These are phyloP conservation scores for Xylariaceae sp. DNA, from an alignment of 2,329 filamentous ascomycete species.

Conservation along the genomic window DNA sequence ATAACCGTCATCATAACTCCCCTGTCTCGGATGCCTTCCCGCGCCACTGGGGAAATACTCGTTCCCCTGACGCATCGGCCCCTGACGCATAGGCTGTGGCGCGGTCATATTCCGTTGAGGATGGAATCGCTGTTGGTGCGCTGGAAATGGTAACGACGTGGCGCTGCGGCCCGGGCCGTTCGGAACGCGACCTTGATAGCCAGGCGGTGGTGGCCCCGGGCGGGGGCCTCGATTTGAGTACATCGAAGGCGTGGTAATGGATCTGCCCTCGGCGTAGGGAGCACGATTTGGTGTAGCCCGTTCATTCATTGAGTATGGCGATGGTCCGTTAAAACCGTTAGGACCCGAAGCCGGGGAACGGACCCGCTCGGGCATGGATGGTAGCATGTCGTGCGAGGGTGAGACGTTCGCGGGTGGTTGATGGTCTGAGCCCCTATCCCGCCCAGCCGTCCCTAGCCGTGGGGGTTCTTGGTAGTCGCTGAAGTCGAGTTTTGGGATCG, in stretches of 20 bases:
- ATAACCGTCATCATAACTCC: slow-evolving; percentile 30
- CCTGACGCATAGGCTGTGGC: slow-evolving; percentile 35
- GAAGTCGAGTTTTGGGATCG: slow-evolving; percentile 34
- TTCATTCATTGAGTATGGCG: slow-evolving; percentile 7
- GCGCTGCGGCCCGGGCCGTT: slow-evolving; percentile 37
- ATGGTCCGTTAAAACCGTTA: slow-evolving; percentile 26
- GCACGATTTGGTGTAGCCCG: slow-evolving; percentile 13
- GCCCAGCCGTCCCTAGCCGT: slow-evolving; percentile 37
- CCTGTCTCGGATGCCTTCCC: slow-evolving; percentile 28
- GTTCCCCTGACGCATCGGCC: slow-evolving; percentile 28
- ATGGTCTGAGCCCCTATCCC: slow-evolving; percentile 34
- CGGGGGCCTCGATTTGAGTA: slow-evolving; percentile 28
- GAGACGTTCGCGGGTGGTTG: slow-evolving; percentile 26
- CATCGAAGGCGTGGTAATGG: slow-evolving; percentile 34
- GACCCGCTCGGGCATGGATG: slow-evolving; percentile 34
- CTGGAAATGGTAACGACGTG: slow-evolving; percentile 37
- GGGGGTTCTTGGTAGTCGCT: slow-evolving; percentile 32
- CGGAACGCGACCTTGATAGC: slow-evolving; percentile 21
- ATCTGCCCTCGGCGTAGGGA: slow-evolving; percentile 28
- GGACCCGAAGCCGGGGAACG: slow-evolving; percentile 34
- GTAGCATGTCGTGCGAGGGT: slow-evolving; percentile 28
- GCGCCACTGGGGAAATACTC: slow-evolving; percentile 31
- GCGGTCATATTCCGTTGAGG: slow-evolving; percentile 46
- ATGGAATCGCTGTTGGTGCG: slow-evolving; percentile 34
- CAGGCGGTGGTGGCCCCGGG: slow-evolving; percentile 35